Conservation (phyloP, 768 basidiomycete species). For the Boletales sp. region DNA sequence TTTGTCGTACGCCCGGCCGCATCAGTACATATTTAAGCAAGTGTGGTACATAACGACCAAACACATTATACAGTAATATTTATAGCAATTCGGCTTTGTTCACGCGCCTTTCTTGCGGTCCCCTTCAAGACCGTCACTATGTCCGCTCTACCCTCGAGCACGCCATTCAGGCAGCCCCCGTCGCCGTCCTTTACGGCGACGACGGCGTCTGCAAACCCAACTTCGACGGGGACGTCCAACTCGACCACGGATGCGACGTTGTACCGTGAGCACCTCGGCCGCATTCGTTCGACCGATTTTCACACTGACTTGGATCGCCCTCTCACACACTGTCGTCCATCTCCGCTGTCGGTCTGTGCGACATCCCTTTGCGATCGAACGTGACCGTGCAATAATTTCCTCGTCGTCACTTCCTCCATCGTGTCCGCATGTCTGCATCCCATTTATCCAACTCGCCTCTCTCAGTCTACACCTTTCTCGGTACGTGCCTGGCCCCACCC, state of each 20-base stretch:
- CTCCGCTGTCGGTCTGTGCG: not conserved
- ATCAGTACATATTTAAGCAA: too few relatives aligned
- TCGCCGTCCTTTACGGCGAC: too few relatives aligned
- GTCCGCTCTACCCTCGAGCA: too few relatives aligned
- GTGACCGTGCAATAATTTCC: not conserved
- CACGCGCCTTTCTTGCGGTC: too few relatives aligned
- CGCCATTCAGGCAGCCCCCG: too few relatives aligned
- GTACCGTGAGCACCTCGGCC: slow-evolving; percentile 25
- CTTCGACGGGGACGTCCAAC: not conserved
- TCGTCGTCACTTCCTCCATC: not conserved
- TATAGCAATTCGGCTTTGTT: too few relatives aligned
- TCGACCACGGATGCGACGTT: slow-evolving; percentile 19
- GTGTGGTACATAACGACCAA: too few relatives aligned
- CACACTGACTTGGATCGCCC: slow-evolving; percentile 13
- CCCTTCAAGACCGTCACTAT: too few relatives aligned
- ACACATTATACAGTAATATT: too few relatives aligned
- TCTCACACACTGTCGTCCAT: slow-evolving; percentile 5
- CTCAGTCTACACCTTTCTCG: slow-evolving; percentile 32
- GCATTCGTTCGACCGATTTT: slow-evolving; percentile 1
- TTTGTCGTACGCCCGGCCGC: too few relatives aligned
- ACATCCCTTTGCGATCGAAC: slow-evolving; percentile 1
- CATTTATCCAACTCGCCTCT: not conserved
- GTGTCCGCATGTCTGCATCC: slow-evolving; percentile 1
- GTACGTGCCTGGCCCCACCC: slow-evolving; percentile 13
- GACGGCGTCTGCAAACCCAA: too few relatives aligned